phyloP scores from a whole-genome alignment of 768 basidiomycete species.

The Hericium alpestre region DNA sequence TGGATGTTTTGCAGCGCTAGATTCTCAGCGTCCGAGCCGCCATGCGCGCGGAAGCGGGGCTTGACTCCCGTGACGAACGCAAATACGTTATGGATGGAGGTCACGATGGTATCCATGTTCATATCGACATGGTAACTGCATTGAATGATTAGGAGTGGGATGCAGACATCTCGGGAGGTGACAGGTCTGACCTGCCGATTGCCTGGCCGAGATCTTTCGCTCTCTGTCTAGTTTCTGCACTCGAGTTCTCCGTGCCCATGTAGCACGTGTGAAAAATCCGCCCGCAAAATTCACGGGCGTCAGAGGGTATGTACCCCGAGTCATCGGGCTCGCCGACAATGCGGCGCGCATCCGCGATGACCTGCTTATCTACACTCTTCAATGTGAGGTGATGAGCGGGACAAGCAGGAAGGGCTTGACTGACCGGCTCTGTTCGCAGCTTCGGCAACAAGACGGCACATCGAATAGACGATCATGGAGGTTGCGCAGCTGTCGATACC shows the following conservation, averaged over 20 bases:
- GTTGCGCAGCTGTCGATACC: slow-evolving; percentile 98
- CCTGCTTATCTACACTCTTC: slow-evolving; percentile 51
- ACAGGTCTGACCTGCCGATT: slow-evolving; percentile 66
- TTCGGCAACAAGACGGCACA: slow-evolving; percentile 85
- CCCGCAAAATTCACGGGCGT: slow-evolving; percentile 76
- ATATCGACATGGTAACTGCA: slow-evolving; percentile 84
- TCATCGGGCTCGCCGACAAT: slow-evolving; percentile 77
- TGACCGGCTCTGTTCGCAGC: slow-evolving; percentile 65
- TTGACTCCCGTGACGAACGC: slow-evolving; percentile 63
- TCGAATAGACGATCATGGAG: slow-evolving; percentile 89
- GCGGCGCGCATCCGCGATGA: slow-evolving; percentile 83
- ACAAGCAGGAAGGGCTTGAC: slow-evolving; percentile 13
- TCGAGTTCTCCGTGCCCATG: slow-evolving; percentile 98
- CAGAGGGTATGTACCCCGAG: slow-evolving; percentile 75
- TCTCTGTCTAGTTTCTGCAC: slow-evolving; percentile 69
- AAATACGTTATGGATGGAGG: slow-evolving; percentile 77
- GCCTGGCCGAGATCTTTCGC: slow-evolving; percentile 82
- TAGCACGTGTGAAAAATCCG: slow-evolving; percentile 96
- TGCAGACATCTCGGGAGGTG: neutral
- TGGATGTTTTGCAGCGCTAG: slow-evolving; percentile 97
- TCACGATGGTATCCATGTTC: slow-evolving; percentile 91
- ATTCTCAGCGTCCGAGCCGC: slow-evolving; percentile 83
- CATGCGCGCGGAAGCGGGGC: slow-evolving; percentile 76
- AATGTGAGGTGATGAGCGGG: neutral
- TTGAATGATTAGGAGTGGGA: slow-evolving; percentile 1